Conservation (phyloP, 2,329 filamentous ascomycete genomes). For the Biscogniauxia mediterranea region DNA sequence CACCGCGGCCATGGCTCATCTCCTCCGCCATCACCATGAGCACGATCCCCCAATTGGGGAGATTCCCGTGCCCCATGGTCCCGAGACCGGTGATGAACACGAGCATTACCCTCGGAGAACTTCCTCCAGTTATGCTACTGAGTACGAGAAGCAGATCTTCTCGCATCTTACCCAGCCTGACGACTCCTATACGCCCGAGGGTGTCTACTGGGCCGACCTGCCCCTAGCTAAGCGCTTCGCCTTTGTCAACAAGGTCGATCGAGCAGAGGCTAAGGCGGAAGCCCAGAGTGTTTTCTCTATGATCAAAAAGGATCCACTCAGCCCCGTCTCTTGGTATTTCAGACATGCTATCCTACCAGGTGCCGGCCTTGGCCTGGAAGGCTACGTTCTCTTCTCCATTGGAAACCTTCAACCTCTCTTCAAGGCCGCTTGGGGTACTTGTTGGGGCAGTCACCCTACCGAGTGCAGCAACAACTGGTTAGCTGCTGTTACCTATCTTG, state of each 20-base stretch:
- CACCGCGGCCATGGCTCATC: slow-evolving; percentile 32
- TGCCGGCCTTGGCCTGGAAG: slow-evolving; percentile 88
- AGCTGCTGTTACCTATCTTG: slow-evolving; percentile 81
- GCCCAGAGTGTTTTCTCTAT: slow-evolving; percentile 66
- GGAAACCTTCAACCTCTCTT: slow-evolving; percentile 88
- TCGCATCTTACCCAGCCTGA: slow-evolving; percentile 80
- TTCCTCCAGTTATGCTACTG: slow-evolving; percentile 40
- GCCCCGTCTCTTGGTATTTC: slow-evolving; percentile 82
- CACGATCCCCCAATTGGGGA: slow-evolving; percentile 47
- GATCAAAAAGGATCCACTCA: slow-evolving; percentile 83
- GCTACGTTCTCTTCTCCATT: slow-evolving; percentile 95
- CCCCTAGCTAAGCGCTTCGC: slow-evolving; percentile 64
- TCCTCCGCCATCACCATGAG: slow-evolving; percentile 38
- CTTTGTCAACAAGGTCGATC: slow-evolving; percentile 76
- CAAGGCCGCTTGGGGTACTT: slow-evolving; percentile 68
- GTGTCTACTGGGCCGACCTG: slow-evolving; percentile 92
- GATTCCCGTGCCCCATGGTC: slow-evolving; percentile 56
- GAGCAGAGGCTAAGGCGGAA: slow-evolving; percentile 67
- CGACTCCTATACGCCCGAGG: slow-evolving; percentile 79
- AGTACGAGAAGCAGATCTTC: slow-evolving; percentile 63
- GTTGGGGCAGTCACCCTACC: slow-evolving; percentile 64
- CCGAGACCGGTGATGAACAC: slow-evolving; percentile 48
- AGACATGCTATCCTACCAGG: slow-evolving; percentile 89
- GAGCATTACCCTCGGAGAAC: slow-evolving; percentile 43
- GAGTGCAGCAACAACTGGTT: slow-evolving; percentile 80